These are phyloP conservation scores for Quercus engelmannii DNA, from an alignment of 306 rosid genomes.

Conservation along the genomic window DNA sequence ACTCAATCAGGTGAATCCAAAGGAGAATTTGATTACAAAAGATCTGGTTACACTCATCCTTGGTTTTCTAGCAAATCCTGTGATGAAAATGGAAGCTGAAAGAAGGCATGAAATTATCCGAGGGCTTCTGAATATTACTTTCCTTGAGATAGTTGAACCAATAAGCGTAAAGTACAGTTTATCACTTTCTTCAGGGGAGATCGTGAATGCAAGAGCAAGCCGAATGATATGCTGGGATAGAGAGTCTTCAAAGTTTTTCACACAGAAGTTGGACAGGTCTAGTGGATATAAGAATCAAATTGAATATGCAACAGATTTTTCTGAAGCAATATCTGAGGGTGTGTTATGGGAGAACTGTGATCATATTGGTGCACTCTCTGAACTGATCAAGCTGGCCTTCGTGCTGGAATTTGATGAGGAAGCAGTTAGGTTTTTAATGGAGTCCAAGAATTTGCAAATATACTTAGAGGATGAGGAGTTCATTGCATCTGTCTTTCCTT, in stretches of 20 bases:
- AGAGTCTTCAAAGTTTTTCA: too few relatives aligned
- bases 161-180: constrained; percentile 43
- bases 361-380: constrained; percentile 44
- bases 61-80: constrained; percentile 61
- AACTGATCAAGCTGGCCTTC: constrained; percentile 60
- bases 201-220: too few relatives aligned
- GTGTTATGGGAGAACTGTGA: constrained; percentile 14
- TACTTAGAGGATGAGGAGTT: too few relatives aligned
- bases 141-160: constrained; percentile 38
- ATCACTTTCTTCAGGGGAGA: too few relatives aligned
- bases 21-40: constrained; percentile 24
- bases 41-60: constrained; percentile 54
- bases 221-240: too few relatives aligned
- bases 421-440: constrained; percentile 52
- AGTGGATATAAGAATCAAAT: too few relatives aligned
- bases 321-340: too few relatives aligned
- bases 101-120: constrained; percentile 53
- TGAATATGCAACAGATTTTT: too few relatives aligned
- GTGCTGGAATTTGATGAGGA: constrained; percentile 48
- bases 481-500: too few relatives aligned
- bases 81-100: constrained; percentile 43
- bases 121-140: constrained; percentile 38
- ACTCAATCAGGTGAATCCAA: constrained; percentile 22
- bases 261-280: too few relatives aligned
- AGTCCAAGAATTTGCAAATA: constrained; percentile 39